Base-by-base conservation (phyloP, 495 filamentous ascomycete genomes). In the Platismatia glauca region DNA sequence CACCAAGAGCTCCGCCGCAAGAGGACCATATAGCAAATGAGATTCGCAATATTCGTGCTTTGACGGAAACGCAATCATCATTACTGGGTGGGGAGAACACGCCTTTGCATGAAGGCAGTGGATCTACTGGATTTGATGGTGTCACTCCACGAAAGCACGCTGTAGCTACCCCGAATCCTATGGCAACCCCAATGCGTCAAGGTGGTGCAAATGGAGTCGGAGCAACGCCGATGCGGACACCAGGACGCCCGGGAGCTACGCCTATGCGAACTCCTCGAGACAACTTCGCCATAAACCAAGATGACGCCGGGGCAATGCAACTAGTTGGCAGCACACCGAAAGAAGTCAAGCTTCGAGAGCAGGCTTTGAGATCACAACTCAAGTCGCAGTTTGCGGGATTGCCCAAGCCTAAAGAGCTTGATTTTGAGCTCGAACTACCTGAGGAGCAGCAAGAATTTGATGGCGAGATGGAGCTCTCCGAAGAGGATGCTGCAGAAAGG, bases 1-100 rank as follows among this genome's bases (percentile, higher is more conserved):
- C 94, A 41, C 94, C 94, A 3, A 82, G 86, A 69, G 92, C 91
- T 22, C 88, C 94, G 0, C 88, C 92, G 11, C 89, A 95, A 71
- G 91, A 97, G 70, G 95, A 98, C 72, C 86, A 88, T 65, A 90
- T 98, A 58, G 90, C 93, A 58, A 98, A 97, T 70, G 94, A 98
- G 73, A 95, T 97, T 62, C 86, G 84, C 64, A 97, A 98, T 72
- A 96, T 97, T 60, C 82, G 90, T 44, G 90, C 92, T 9, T 77
- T 96, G 53, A 97, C 91, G 0, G 89, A 96, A 69, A 97, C 94
- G 0, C 89, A 97, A 70, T 97, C 93, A n/a, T 95, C 90, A 22
- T 78, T 98, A 20, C 81, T 97, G 22, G 94, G 94, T 60, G 94
- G 93, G 1, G 95, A 97, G 63, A 97, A 97, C 68, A 92, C 91